Evolutionary conservation across 2,329 filamentous ascomycete genomes (phyloP).

Genomic region (Diaporthe amygdali): DNA sequence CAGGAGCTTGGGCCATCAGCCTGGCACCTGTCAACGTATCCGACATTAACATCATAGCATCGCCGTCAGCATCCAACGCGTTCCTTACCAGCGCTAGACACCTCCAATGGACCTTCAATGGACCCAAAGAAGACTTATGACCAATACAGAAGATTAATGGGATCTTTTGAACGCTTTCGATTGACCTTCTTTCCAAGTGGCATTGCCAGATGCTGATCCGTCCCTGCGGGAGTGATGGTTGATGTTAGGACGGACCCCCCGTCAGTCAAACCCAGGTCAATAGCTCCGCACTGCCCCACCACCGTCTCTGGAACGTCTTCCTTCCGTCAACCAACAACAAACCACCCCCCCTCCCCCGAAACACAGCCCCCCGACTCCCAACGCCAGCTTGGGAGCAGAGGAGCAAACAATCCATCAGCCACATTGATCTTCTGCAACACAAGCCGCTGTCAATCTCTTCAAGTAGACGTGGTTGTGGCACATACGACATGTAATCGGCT

Average conservation of each 20-base stretch:
- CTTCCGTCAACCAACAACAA: neutral
- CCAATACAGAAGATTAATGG: no score
- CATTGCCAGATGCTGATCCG: fast-evolving
- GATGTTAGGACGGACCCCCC: neutral
- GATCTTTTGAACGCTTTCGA: no score
- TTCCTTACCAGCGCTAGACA: fast-evolving
- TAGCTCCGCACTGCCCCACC: constrained; percentile 1
- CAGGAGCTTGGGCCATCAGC: neutral
- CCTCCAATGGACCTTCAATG: fast-evolving
- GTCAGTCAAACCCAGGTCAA: no score
- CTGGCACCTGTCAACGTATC: neutral
- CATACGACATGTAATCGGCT: neutral
- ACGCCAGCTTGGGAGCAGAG: neutral
- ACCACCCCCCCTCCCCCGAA: no score
- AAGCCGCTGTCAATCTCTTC: neutral
- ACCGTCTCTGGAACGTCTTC: neutral
- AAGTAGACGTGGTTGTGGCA: neutral
- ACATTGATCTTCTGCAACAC: neutral
- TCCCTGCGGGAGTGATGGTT: neutral
- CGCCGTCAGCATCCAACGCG: neutral
- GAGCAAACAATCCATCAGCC: constrained; percentile 6
- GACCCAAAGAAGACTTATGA: no score
- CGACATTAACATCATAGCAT: neutral
- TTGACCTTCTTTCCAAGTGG: fast-evolving
- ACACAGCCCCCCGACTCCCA: neutral